Evolutionary conservation across 2,329 filamentous ascomycete species (phyloP).

Genomic region (Coleophoma cylindrospora): DNA sequence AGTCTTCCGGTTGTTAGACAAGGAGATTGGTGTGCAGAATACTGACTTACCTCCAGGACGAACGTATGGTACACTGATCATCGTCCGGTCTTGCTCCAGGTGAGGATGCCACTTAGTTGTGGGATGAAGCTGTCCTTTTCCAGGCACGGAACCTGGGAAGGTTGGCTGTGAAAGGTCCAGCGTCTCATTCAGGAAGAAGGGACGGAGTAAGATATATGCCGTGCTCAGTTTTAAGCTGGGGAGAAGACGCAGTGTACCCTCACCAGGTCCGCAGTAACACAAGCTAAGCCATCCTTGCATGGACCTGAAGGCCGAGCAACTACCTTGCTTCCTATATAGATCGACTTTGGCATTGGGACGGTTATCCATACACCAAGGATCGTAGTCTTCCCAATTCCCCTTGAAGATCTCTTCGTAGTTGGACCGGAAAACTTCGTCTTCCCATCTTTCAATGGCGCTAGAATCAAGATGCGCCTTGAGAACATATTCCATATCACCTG

Average conservation of each 20-base stretch:
- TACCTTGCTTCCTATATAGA: slow-evolving; percentile 71
- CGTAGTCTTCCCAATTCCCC: slow-evolving; percentile 72
- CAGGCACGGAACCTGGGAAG: slow-evolving; percentile 63
- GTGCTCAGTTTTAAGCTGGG: slow-evolving; percentile 69
- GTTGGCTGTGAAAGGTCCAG: slow-evolving; percentile 42
- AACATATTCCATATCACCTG: slow-evolving; percentile 62
- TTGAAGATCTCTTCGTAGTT: slow-evolving; percentile 69
- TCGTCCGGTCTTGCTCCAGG: slow-evolving; percentile 47
- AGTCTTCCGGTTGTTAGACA: slow-evolving; percentile 34
- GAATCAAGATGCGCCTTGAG: slow-evolving; percentile 68
- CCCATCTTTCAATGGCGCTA: slow-evolving; percentile 69
- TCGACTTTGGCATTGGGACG: slow-evolving; percentile 65
- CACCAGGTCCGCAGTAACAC: slow-evolving; percentile 61
- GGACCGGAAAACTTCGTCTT: slow-evolving; percentile 57
- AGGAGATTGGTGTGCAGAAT: too few relatives aligned
- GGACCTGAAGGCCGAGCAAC: slow-evolving; percentile 66
- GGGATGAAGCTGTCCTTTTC: slow-evolving; percentile 48
- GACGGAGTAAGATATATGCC: slow-evolving; percentile 72
- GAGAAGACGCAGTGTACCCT: slow-evolving; percentile 76
- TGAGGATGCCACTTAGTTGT: slow-evolving; percentile 51
- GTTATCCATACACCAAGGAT: slow-evolving; percentile 68
- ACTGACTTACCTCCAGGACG: slow-evolving; percentile 38
- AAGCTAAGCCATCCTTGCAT: slow-evolving; percentile 63
- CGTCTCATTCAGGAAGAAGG: slow-evolving; percentile 61
- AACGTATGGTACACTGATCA: slow-evolving; percentile 58